Base-by-base conservation (phyloP, 2,329 filamentous ascomycete genomes). In the Arthrobotrys conoides region DNA sequence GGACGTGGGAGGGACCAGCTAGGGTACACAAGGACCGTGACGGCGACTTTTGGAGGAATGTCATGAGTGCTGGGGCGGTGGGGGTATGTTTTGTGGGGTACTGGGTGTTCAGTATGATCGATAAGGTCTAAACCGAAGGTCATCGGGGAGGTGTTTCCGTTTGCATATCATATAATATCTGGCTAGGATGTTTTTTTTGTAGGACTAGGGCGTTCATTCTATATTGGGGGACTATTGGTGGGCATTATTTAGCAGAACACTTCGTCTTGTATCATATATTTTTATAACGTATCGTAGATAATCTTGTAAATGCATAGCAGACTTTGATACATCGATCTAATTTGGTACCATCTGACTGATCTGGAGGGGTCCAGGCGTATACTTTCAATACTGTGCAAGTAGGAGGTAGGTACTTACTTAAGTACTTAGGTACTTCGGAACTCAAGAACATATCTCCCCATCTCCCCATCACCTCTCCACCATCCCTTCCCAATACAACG, bases 51-150 rank as follows among this genome's bases (percentile, higher is more conserved):
- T 80, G 80, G 41, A 91, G 90, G 85, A 91, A 90, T 84, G 84
- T 88, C 1, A 84, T 89, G 33, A 90, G 90, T n/a, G 88, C 88
- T 3, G 88, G 88, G 20, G 88, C 89, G 6, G 84, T 92, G 66
- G 87, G 86, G n/a, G 90, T 89, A 0, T 91, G 90, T 81, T 88
- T 87, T 9, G 83, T 89, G 53, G 82, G 68, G n/a, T 78, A 78
- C 12, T 78, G 75, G 75, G 27, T 78, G 63, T 68, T 72, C 22
- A 78, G 68, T 36, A 57, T 78, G 36, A 57, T 72, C 14, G 75
- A 78, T 49, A 78, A 77, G 44, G 67, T 49, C 10, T 61, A 41
- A 36, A 18, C 9, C 18, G 20, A n/a, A 38, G 38, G n/a, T 5
- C 9, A 5, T 18, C 12, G 38, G 24, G 18, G 18, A 16, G 30